Percentiles rank a stretch among this genome's conserved stretches.
Evolutionary conservation across 2,329 filamentous ascomycete species (phyloP).

Genomic region (Lasiodiplodia sp.): DNA sequence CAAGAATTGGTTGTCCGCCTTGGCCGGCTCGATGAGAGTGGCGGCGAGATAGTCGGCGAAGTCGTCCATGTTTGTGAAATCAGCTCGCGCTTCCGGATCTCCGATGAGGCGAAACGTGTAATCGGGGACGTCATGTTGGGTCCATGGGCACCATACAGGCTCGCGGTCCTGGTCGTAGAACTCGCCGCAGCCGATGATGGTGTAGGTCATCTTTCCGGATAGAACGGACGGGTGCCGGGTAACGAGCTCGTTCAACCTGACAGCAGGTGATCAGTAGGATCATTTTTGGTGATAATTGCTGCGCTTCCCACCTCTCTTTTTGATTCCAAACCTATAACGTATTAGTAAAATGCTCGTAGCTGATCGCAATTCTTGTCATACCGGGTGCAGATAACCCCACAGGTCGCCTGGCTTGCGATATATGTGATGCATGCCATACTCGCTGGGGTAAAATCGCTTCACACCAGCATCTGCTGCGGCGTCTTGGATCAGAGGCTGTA

Average conservation of each 20-base stretch:
- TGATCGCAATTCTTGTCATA: background rate
- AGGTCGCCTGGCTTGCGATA: slow-evolving; percentile 35
- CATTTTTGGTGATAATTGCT: background rate
- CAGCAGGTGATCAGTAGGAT: slow-evolving; percentile 31
- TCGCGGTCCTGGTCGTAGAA: slow-evolving; percentile 43
- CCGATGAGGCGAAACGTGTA: slow-evolving; percentile 39
- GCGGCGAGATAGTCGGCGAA: slow-evolving; percentile 39
- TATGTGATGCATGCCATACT: slow-evolving; percentile 39
- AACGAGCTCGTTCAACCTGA: slow-evolving; percentile 34
- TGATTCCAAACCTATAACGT: background rate
- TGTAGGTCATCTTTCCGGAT: slow-evolving; percentile 40
- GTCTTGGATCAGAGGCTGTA: slow-evolving; percentile 37
- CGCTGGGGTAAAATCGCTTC: slow-evolving; percentile 38
- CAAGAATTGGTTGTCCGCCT: slow-evolving; percentile 36
- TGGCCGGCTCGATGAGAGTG: slow-evolving; percentile 35
- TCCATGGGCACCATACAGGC: slow-evolving; percentile 39
- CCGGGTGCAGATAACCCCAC: slow-evolving; percentile 36
- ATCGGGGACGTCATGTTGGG: slow-evolving; percentile 32
- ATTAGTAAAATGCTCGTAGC: background rate
- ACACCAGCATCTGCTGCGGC: slow-evolving; percentile 38
- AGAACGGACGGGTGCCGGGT: slow-evolving; percentile 35
- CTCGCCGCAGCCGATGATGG: slow-evolving; percentile 42
- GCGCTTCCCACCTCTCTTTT: background rate
- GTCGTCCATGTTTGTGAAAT: slow-evolving; percentile 39
- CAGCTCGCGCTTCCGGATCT: slow-evolving; percentile 35